Evolutionary conservation across 257 asterid species (phyloP).

Genomic region (Solanum gracilifrons): DNA sequence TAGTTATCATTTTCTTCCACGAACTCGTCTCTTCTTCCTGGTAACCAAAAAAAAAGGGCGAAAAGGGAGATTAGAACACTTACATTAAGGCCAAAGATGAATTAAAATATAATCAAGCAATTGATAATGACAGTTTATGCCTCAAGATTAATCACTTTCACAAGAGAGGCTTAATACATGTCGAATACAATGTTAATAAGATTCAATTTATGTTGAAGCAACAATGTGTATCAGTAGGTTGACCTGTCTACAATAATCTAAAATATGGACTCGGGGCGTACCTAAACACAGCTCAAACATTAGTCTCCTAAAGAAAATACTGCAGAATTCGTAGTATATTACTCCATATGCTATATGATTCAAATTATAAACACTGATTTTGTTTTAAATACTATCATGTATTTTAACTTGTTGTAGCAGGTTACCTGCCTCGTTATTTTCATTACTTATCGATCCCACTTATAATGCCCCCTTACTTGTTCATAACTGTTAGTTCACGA

Average conservation of each 20-base stretch:
- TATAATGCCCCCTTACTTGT: not conserved
- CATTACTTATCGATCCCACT: not conserved
- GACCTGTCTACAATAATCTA: not conserved
- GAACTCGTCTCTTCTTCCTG: slow-evolving; percentile 92
- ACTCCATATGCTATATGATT: not conserved
- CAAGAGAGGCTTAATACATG: not conserved
- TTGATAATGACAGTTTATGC: not conserved
- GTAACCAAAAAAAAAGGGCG: not conserved
- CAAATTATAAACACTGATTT: not conserved
- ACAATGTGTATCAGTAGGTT: not conserved
- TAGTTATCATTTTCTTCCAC: slow-evolving; percentile 79
- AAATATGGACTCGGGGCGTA: too few species aligned
- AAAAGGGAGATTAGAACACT: not conserved
- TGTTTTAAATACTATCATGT: not conserved
- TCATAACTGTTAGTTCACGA: not conserved
- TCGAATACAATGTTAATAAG: not conserved
- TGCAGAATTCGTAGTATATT: not conserved
- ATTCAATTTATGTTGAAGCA: not conserved
- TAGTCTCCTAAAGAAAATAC: not conserved
- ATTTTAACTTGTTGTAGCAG: not conserved
- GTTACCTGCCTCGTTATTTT: not conserved
- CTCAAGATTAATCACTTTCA: not conserved
- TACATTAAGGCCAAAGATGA: not conserved
- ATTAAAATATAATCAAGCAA: not conserved
- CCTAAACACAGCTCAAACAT: not conserved